Percentiles rank a stretch among this genome's conserved stretches.
These are phyloP conservation scores for Annulohypoxylon nitens DNA, from an alignment of 495 filamentous ascomycete genomes.

Conservation along the genomic window DNA sequence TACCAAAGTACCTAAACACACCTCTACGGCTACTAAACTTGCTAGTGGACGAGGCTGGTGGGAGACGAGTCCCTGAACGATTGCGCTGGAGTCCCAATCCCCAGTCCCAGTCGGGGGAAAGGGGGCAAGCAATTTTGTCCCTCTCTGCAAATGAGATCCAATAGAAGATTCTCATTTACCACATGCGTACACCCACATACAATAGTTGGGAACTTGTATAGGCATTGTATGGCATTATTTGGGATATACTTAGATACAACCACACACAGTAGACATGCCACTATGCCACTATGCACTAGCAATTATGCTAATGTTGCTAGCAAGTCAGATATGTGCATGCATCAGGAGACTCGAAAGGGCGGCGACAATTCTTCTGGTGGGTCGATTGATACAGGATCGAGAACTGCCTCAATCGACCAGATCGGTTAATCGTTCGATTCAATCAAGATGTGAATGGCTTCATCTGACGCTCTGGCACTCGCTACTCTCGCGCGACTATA, in stretches of 20 bases:
- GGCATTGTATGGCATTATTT: too few relatives aligned
- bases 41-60: slow-evolving; percentile 34
- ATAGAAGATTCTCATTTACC: slow-evolving; percentile 18
- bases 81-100: neutral
- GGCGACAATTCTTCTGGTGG: slow-evolving; percentile 29
- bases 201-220: neutral
- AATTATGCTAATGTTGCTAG: slow-evolving; percentile 23
- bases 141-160: slow-evolving; percentile 30
- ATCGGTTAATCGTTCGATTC: slow-evolving; percentile 41
- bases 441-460: slow-evolving; percentile 36
- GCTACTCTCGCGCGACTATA: neutral
- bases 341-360: slow-evolving; percentile 41
- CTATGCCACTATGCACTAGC: slow-evolving; percentile 6
- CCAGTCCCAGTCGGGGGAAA: neutral
- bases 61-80: slow-evolving; percentile 3
- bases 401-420: slow-evolving; percentile 30
- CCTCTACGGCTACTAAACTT: too few relatives aligned
- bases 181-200: slow-evolving; percentile 4
- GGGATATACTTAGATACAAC: slow-evolving; percentile 1
- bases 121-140: slow-evolving; percentile 34
- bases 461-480: slow-evolving; percentile 29
- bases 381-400: slow-evolving; percentile 29
- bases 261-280: slow-evolving; percentile 12
- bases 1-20: neutral
- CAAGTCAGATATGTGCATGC: slow-evolving; percentile 5